A percentile compares a stretch with the other conserved stretches of the same genome.
These are phyloP conservation scores for Fusarium sp. DNA, from an alignment of 2,329 filamentous ascomycete genomes.

Conservation along the genomic window DNA sequence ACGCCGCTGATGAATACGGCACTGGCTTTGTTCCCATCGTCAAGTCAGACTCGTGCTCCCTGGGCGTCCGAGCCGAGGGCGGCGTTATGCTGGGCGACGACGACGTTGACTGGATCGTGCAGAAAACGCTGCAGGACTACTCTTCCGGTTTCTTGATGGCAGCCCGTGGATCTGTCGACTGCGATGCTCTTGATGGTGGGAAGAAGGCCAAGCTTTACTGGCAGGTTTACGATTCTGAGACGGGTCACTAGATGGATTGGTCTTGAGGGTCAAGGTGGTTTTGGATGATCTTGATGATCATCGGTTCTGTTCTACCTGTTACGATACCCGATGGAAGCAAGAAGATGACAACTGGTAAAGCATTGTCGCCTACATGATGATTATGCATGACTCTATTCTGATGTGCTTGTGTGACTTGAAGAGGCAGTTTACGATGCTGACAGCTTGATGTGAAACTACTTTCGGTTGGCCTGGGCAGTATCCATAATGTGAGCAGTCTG, in stretches of 20 bases:
- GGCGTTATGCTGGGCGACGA: conserved; percentile 28
- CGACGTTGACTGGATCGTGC: conserved; percentile 30
- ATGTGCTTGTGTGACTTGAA: background rate
- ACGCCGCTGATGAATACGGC: conserved; percentile 25
- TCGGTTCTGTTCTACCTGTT: conserved; percentile 12
- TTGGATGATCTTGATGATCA: conserved; percentile 11
- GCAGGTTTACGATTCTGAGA: conserved; percentile 29
- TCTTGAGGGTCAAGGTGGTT: conserved; percentile 19
- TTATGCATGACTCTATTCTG: background rate
- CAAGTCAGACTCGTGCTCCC: conserved; percentile 41
- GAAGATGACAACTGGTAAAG: conserved; percentile 4
- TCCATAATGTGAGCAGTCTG: background rate
- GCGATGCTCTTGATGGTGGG: conserved; percentile 9
- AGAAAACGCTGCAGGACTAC: conserved; percentile 29
- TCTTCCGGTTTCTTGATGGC: conserved; percentile 29
- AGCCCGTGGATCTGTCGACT: conserved; percentile 30
- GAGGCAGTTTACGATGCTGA: background rate
- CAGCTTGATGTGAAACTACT: background rate
- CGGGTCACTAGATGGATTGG: background rate
- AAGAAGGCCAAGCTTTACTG: conserved; percentile 30
- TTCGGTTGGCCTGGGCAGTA: background rate
- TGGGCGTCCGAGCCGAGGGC: conserved; percentile 41
- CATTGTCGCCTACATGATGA: conserved; percentile 9
- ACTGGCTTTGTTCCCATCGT: conserved; percentile 40
- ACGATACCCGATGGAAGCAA: conserved; percentile 31